phyloP scores from a whole-genome alignment of 2,329 filamentous ascomycete species.

The Phialophora expanda region DNA sequence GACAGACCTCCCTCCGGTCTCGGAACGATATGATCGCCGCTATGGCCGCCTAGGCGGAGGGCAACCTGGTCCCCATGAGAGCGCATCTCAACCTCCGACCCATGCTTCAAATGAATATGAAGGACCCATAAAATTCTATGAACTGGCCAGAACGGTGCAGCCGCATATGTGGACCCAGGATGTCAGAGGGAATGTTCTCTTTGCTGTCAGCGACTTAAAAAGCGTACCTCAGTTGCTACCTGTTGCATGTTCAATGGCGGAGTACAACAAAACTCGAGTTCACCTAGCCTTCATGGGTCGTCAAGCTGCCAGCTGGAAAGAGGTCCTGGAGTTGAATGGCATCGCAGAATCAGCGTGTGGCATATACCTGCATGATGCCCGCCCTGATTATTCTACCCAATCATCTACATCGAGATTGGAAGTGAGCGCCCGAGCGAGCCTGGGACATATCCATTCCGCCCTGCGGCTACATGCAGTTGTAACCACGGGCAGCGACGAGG shows the following conservation, averaged over 20 bases:
- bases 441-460: constrained; percentile 73
- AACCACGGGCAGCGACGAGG: constrained; percentile 75
- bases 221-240: constrained; percentile 76
- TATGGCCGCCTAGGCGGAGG: constrained; percentile 29
- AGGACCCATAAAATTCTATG: constrained; percentile 71
- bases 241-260: constrained; percentile 84
- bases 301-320: constrained; percentile 69
- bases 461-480: constrained; percentile 79
- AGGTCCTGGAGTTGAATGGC: constrained; percentile 77
- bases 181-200: constrained; percentile 72
- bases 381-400: constrained; percentile 72
- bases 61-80: constrained; percentile 5
- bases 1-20: constrained; percentile 50
- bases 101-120: constrained; percentile 56
- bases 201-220: constrained; percentile 74
- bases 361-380: constrained; percentile 72
- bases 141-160: constrained; percentile 56
- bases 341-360: constrained; percentile 70
- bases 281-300: constrained; percentile 82
- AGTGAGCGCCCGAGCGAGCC: constrained; percentile 65
- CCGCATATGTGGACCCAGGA: constrained; percentile 14
- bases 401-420: constrained; percentile 75
- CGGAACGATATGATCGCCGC: constrained; percentile 42
- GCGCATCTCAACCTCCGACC: constrained; percentile 6
- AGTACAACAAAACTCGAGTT: constrained; percentile 70